phyloP scores from a whole-genome alignment of 2,329 filamentous ascomycete species.

The Diaporthe amygdali region DNA sequence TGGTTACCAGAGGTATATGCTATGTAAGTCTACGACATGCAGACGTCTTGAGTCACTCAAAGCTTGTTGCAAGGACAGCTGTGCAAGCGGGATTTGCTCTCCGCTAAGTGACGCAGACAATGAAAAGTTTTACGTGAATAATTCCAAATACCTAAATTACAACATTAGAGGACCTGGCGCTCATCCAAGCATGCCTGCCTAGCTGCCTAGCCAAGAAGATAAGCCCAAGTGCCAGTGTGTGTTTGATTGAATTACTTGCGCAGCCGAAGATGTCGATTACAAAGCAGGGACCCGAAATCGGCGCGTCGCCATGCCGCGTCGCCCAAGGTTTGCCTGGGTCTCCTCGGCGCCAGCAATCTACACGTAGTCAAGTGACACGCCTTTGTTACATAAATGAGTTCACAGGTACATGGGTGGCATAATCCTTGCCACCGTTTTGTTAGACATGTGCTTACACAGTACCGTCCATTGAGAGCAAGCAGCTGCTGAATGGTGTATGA shows the following conservation, averaged over 20 bases:
- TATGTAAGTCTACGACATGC: background rate
- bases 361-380: slow-evolving; percentile 10
- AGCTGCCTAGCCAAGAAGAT: background rate
- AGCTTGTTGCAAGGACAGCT: background rate
- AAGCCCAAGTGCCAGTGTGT: background rate
- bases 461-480: background rate
- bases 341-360: background rate
- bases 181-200: background rate
- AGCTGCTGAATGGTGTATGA: background rate
- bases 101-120: background rate
- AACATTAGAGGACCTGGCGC: background rate
- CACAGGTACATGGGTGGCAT: background rate
- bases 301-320: background rate
- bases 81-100: background rate
- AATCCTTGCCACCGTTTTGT: background rate
- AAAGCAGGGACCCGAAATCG: slow-evolving; percentile 12
- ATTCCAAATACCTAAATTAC: slow-evolving; percentile 9
- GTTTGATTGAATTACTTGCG: background rate
- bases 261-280: slow-evolving; percentile 1
- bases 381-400: background rate
- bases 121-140: background rate
- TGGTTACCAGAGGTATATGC: too few relatives aligned
- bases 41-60: background rate
- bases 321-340: background rate
- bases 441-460: too few relatives aligned